Evolutionary conservation across 2,329 filamentous ascomycete species (phyloP).

Genomic region (Mycosphaerelloides madeirae): DNA sequence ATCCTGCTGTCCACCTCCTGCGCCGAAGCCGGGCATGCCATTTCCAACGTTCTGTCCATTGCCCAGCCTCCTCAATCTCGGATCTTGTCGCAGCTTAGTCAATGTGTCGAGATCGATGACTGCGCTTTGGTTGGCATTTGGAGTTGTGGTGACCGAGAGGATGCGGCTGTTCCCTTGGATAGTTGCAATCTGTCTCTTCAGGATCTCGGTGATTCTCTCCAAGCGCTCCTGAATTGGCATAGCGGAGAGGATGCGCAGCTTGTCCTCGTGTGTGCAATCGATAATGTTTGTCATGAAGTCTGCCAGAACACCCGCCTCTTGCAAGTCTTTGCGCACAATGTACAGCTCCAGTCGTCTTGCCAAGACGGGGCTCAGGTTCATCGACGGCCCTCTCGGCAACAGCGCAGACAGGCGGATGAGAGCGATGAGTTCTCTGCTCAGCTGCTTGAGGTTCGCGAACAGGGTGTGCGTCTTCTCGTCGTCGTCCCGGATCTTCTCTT

Average conservation of each 20-base stretch:
- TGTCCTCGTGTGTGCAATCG: conserved; percentile 84
- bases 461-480: conserved; percentile 60
- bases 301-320: conserved; percentile 78
- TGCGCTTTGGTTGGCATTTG: conserved; percentile 39
- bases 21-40: conserved; percentile 31
- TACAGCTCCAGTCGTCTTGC: conserved; percentile 81
- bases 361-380: conserved; percentile 73
- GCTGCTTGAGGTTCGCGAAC: conserved; percentile 75
- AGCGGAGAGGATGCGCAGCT: conserved; percentile 78
- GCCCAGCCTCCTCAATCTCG: conserved; percentile 34
- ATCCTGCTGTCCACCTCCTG: conserved; percentile 50
- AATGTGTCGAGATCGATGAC: conserved; percentile 43
- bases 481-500: conserved; percentile 45
- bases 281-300: conserved; percentile 97
- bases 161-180: conserved; percentile 87
- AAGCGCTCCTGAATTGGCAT: conserved; percentile 73
- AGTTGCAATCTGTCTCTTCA: conserved; percentile 73
- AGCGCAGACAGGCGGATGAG: conserved; percentile 79
- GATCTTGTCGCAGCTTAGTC: conserved; percentile 41
- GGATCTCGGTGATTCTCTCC: conserved; percentile 73
- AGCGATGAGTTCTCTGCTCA: conserved; percentile 80
- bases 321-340: conserved; percentile 74
- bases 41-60: conserved; percentile 27
- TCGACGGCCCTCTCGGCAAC: conserved; percentile 63
- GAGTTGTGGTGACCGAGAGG: conserved; percentile 64